Base-by-base conservation (phyloP, 345 rosid species). In the Cardamine chenopodiifolia region DNA sequence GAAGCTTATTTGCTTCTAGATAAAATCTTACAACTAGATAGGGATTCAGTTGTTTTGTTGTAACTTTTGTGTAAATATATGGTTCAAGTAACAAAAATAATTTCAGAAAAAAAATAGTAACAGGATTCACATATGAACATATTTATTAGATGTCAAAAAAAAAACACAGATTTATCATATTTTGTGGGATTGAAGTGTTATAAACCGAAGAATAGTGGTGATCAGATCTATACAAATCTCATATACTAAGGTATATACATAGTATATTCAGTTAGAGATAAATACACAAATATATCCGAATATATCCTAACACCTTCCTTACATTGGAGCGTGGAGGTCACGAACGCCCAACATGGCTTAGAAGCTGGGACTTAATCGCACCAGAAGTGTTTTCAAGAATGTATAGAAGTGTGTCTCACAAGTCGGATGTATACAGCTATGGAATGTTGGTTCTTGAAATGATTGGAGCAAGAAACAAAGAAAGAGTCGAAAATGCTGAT, bases 381-480 rank as follows among this genome's bases (percentile, higher is more conserved):
- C 86, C 85, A 0, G 82, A 84, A 48, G 32, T 86, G 48, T 70
- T 79, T 20, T 68, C 72, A 10, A 72, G 81, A 72, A 56, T 65
- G 64, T 69, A 83, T 23, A 83, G 88, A 11, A 60, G 29, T 48
- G 82, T 59, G 1, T 83, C 85, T 42, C 67, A 82, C 63, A 83
- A 85, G 50, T 83, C 81, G 0, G 82, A 86, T 69, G 83, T 82
- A 1, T 85, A 86, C 1, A 83, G 87, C 47, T 82, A 80, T 8
- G 85, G 85, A 54, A 87, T 82, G 85, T 64, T 87, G 75, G 78
- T 83, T 55, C 76, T 83, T n/a, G 72, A 83, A 35, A 80, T 85
- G 83, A 68, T 83, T 4, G 81, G 82, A 6, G 81, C 70, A 18
- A 82, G 58, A 44, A 70, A 60, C 26, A 66, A 74, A 66, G 52